These are phyloP conservation scores for Botrytis deweyae DNA, from an alignment of 2,329 filamentous ascomycete genomes.

Conservation along the genomic window DNA sequence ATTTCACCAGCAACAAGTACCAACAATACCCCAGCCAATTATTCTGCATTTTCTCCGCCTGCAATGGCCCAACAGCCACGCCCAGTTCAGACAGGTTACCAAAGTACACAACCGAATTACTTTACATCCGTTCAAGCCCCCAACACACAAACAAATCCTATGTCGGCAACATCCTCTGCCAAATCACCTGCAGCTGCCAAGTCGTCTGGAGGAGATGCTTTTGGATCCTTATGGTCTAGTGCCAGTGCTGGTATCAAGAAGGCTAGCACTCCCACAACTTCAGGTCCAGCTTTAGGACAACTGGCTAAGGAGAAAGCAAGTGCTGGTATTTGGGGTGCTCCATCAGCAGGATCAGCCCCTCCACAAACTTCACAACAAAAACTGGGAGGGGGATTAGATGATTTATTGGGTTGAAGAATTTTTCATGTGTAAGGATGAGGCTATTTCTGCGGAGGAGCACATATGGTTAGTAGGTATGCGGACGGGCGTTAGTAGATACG, in stretches of 20 bases:
- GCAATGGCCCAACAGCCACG: constrained; percentile 43
- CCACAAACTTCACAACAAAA: constrained; percentile 36
- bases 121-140: constrained; percentile 74
- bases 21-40: constrained; percentile 57
- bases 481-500: constrained; percentile 20
- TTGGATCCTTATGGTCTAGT: constrained; percentile 77
- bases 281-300: constrained; percentile 81
- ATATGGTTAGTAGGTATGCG: constrained; percentile 11
- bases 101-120: constrained; percentile 85
- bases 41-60: constrained; percentile 60
- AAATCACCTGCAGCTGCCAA: constrained; percentile 54
- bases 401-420: constrained; percentile 45
- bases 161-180: constrained; percentile 41
- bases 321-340: constrained; percentile 87
- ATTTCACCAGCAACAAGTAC: constrained; percentile 70
- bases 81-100: constrained; percentile 61
- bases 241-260: constrained; percentile 76
- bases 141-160: constrained; percentile 38
- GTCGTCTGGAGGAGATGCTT: constrained; percentile 73
- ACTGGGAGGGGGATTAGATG: constrained; percentile 43
- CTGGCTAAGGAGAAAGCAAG: constrained; percentile 98
- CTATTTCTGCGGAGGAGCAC: not conserved
- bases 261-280: constrained; percentile 55
- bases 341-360: constrained; percentile 43
- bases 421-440: not conserved